Base-by-base conservation (phyloP, 1,139 yeast genomes). In the Entelexis sorbosivorans region DNA sequence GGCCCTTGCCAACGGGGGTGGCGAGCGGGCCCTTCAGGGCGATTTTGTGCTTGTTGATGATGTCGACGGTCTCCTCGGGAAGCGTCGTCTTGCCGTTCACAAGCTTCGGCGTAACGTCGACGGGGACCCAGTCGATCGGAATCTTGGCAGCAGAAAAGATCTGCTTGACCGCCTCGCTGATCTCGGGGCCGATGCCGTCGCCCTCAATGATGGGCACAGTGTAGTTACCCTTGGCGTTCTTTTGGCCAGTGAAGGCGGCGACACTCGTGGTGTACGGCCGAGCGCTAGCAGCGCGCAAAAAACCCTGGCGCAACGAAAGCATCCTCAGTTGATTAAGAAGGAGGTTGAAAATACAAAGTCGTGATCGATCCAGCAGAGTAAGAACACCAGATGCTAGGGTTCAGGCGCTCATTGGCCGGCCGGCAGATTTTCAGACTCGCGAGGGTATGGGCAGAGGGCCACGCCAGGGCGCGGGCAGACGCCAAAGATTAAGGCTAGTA, bases 21-120 rank as follows among this genome's bases (percentile, higher is more conserved):
- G 97, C 97, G 66, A 91, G 75, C 34, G 97, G 97, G 60, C 98
- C 98, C 75, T 91, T 91, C 68, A 91, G 79, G 54, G 97, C 98
- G 59, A 91, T 91, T 72, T 82, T 77, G 76, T 89, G 86, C 73
- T 78, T 82, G 76, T 86, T 86, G 71, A 91, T 91, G 47, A 94
- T 84, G 64, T 84, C 89, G 60, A 91, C 87, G 54, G 97, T 96
- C 43, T 80, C 82, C 64, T 83, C 82, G 59, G 97, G 97, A 63
- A 91, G 82, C 54, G 96, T 83, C 62, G 97, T 89, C 73, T 83
- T 83, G 64, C 96, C 96, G 69, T 91, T 84, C 66, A 86, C 81
- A 63, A 91, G 76, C 58, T 85, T 76, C 51, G 98, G 98, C 52
- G 96, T 85, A 49, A 91, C 98, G 65, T 89, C 97, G 63, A 89